Evolutionary conservation across 305 asterid species (phyloP).

Genomic region (Solanum hybrid): DNA sequence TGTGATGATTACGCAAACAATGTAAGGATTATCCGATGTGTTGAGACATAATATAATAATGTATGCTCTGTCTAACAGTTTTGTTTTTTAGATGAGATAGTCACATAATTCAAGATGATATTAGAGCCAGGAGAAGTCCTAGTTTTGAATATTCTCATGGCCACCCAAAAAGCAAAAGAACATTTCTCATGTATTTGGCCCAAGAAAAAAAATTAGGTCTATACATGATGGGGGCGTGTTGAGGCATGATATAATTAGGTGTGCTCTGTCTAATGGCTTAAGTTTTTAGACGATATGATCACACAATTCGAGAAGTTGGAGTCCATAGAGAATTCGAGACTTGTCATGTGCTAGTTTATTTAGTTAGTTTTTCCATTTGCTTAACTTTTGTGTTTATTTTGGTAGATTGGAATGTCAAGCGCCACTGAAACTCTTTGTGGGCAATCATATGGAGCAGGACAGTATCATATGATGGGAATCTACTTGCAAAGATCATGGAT

Average conservation of each 20-base stretch:
- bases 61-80: neutral
- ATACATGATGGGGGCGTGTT: neutral
- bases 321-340: neutral
- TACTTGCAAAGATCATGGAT: slow-evolving; percentile 70
- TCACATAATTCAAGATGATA: neutral
- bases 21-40: neutral
- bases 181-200: neutral
- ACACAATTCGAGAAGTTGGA: neutral
- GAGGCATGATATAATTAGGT: neutral
- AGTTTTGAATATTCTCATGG: neutral
- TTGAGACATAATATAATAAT: neutral
- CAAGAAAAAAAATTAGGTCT: neutral
- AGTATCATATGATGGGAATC: slow-evolving; percentile 72
- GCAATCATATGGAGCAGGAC: slow-evolving; percentile 74
- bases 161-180: neutral
- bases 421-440: slow-evolving; percentile 80
- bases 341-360: neutral
- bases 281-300: neutral
- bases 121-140: neutral
- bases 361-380: neutral
- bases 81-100: neutral
- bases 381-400: neutral
- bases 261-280: neutral
- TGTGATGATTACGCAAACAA: neutral
- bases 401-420: slow-evolving; percentile 74